Percentiles rank a stretch among this genome's conserved stretches.
Conservation (phyloP, 225 moss, liverwort and hornwort species). For the Pseudisothecium myosuroides region DNA sequence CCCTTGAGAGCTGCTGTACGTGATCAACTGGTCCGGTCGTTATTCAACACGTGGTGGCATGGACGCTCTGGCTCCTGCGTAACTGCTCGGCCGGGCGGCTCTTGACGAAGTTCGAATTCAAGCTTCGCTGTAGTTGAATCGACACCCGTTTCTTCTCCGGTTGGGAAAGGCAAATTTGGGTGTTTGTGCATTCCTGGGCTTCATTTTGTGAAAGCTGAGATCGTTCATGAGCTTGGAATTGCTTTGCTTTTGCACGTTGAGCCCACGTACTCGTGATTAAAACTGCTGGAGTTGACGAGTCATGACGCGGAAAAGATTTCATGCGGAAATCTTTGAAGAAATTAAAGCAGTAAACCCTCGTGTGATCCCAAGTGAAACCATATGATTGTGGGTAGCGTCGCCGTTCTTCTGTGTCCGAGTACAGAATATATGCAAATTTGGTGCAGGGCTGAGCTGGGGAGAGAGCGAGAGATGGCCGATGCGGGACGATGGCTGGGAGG, state of each 20-base stretch:
- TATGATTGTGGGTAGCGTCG: neutral
- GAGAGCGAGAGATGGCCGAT: slow-evolving; percentile 2
- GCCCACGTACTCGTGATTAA: neutral
- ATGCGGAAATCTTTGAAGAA: neutral
- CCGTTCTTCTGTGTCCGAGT: neutral
- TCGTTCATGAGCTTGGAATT: neutral
- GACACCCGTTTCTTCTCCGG: neutral
- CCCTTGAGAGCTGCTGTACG: neutral
- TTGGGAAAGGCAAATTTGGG: neutral
- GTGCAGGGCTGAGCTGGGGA: neutral
- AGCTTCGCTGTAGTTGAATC: neutral
- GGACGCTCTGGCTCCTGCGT: neutral
- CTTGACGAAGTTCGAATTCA: neutral
- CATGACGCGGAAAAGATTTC: neutral
- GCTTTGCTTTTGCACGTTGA: neutral
- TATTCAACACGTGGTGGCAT: neutral
- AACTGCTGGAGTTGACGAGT: neutral
- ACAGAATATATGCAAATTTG: neutral
- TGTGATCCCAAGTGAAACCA: neutral
- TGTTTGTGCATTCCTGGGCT: neutral
- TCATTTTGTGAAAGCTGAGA: neutral
- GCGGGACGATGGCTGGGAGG: slow-evolving; percentile 1
- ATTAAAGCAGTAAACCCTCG: neutral
- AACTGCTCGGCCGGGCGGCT: slow-evolving; percentile 1
- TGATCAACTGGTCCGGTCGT: neutral